These are phyloP conservation scores for Rhexocercosporidium sp. DNA, from an alignment of 2,329 filamentous ascomycete species.

Conservation along the genomic window DNA sequence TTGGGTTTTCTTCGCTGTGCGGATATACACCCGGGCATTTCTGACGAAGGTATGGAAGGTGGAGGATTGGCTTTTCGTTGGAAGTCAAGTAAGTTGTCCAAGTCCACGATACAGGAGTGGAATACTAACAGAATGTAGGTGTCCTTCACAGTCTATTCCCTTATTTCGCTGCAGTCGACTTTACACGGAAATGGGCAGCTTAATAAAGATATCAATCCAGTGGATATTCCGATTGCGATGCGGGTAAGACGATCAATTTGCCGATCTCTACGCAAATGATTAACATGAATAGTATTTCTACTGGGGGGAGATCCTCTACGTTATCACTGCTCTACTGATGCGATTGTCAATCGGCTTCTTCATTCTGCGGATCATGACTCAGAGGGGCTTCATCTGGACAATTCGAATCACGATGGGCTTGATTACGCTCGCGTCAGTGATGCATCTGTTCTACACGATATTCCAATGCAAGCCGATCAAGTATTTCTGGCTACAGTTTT, in stretches of 20 bases:
- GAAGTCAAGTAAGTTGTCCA: slow-evolving; percentile 22
- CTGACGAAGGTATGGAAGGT: slow-evolving; percentile 29
- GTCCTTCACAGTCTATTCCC: slow-evolving; percentile 12
- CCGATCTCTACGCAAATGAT: too few relatives aligned
- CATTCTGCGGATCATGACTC: slow-evolving; percentile 21
- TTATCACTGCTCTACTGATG: slow-evolving; percentile 23
- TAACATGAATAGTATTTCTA: slow-evolving; percentile 20
- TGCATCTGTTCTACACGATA: slow-evolving; percentile 24
- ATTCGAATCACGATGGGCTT: slow-evolving; percentile 21
- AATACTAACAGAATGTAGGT: slow-evolving; percentile 1
- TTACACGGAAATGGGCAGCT: slow-evolving; percentile 27
- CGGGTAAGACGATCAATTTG: slow-evolving; percentile 5
- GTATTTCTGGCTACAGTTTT: slow-evolving; percentile 30
- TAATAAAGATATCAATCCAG: slow-evolving; percentile 10
- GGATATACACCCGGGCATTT: slow-evolving; percentile 25
- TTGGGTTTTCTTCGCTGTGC: slow-evolving; percentile 26
- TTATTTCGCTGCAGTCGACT: slow-evolving; percentile 17
- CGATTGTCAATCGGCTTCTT: slow-evolving; percentile 30
- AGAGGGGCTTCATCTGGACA: slow-evolving; percentile 18
- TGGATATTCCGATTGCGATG: slow-evolving; percentile 27
- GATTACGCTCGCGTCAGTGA: slow-evolving; percentile 19
- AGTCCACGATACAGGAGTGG: too few relatives aligned
- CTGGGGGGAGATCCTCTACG: slow-evolving; percentile 22
- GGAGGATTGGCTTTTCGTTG: slow-evolving; percentile 32
- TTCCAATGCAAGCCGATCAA: slow-evolving; percentile 26